A percentile compares a stretch with the other conserved stretches of the same genome.
Conservation (phyloP, 352 stramenopile species). For the Pythium sp. region DNA sequence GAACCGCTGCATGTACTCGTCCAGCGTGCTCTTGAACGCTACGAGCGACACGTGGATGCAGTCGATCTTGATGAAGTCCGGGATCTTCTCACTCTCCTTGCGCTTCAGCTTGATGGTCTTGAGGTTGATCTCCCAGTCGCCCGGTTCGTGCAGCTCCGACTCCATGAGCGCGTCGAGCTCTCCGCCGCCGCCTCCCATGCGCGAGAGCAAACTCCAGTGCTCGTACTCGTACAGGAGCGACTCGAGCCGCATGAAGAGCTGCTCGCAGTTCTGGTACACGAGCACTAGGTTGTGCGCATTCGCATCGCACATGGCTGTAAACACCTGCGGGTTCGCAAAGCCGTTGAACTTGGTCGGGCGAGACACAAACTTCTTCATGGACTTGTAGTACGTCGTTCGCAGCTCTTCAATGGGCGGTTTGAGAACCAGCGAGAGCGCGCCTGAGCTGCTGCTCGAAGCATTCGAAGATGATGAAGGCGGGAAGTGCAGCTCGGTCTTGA, state of each 20-base stretch:
- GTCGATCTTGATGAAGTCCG: slow-evolving; percentile 89
- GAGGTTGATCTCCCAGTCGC: slow-evolving; percentile 90
- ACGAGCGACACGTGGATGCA: slow-evolving; percentile 87
- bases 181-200: slow-evolving; percentile 27
- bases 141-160: slow-evolving; percentile 52
- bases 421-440: slow-evolving; percentile 59
- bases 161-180: slow-evolving; percentile 87
- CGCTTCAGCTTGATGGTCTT: slow-evolving; percentile 85
- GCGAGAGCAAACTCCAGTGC: slow-evolving; percentile 67
- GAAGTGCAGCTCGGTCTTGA: slow-evolving; percentile 76
- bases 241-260: slow-evolving; percentile 86
- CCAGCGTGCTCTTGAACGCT: slow-evolving; percentile 86
- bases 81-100: slow-evolving; percentile 93
- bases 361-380: slow-evolving; percentile 94
- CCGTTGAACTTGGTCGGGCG: slow-evolving; percentile 87
- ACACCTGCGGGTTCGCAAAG: slow-evolving; percentile 87
- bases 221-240: slow-evolving; percentile 77
- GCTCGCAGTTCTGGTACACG: slow-evolving; percentile 91
- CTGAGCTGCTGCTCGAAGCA: neutral
- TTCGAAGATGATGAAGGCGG: slow-evolving; percentile 18
- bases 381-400: slow-evolving; percentile 92
- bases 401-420: slow-evolving; percentile 92
- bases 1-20: slow-evolving; percentile 86
- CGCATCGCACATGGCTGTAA: slow-evolving; percentile 83
- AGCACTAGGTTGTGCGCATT: slow-evolving; percentile 85